Evolutionary conservation across 2,329 filamentous ascomycete species (phyloP).

Genomic region (Boeremia exigua): DNA sequence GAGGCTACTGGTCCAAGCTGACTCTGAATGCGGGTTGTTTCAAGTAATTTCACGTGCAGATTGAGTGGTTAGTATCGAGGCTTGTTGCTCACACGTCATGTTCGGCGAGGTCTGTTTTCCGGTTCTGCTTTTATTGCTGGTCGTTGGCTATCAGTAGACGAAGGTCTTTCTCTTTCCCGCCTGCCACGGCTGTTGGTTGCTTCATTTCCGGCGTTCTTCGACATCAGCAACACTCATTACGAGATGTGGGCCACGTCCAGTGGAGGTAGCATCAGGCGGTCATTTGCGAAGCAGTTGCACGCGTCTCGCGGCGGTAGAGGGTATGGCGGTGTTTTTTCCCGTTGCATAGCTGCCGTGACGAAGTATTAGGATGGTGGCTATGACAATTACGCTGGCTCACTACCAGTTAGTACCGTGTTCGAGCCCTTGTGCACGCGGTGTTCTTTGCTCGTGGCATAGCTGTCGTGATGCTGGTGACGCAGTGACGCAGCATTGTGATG

Average conservation of each 20-base stretch:
- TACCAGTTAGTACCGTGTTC: neutral
- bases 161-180: neutral
- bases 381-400: neutral
- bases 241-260: slow-evolving; percentile 17
- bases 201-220: slow-evolving; percentile 26
- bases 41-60: neutral
- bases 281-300: slow-evolving; percentile 19
- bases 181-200: slow-evolving; percentile 9
- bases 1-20: slow-evolving; percentile 46
- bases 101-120: neutral
- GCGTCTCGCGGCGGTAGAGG: slow-evolving; percentile 20
- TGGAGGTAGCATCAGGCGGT: slow-evolving; percentile 22
- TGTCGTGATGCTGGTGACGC: neutral
- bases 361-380: neutral
- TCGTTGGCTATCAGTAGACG: slow-evolving; percentile 9
- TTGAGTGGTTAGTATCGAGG: neutral
- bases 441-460: neutral
- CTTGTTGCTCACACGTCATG: neutral
- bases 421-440: neutral
- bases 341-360: neutral
- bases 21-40: neutral
- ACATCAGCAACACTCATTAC: slow-evolving; percentile 32
- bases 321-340: slow-evolving; percentile 14
- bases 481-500: neutral
- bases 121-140: slow-evolving; percentile 2